Evolutionary conservation across 441 rosid species (phyloP).

Genomic region (Cnidoscolus chayamansa): DNA sequence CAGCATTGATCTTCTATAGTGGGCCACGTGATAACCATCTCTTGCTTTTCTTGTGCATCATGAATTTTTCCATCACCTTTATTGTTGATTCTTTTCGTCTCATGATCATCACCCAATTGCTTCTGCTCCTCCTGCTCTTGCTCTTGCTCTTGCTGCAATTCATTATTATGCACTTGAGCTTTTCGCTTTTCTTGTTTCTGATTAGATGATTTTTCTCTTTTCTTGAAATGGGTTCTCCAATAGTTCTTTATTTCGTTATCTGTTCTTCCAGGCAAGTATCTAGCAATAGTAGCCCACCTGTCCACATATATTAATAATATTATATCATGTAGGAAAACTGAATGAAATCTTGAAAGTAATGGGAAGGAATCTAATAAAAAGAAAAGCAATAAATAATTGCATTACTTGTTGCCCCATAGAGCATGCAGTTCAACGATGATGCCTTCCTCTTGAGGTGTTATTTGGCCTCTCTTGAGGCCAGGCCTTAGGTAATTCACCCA

Average conservation of each 20-base stretch:
- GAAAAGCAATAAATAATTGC: conserved; percentile 6
- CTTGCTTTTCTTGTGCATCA: conserved; percentile 18
- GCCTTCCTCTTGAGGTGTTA: conserved; percentile 75
- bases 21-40: conserved; percentile 25
- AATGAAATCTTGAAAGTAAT: not conserved
- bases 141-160: conserved; percentile 22
- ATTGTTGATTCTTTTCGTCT: conserved; percentile 9
- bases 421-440: conserved; percentile 72
- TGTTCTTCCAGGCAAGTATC: conserved; percentile 52
- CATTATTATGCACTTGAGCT: conserved; percentile 29
- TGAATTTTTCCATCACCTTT: not conserved
- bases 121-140: conserved; percentile 12
- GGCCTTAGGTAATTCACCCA: conserved; percentile 87
- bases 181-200: conserved; percentile 39
- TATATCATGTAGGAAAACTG: no score
- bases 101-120: conserved; percentile 6
- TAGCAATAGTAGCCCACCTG: conserved; percentile 55
- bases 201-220: conserved; percentile 32
- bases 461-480: conserved; percentile 65
- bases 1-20: conserved; percentile 27
- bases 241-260: conserved; percentile 61
- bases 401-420: conserved; percentile 81
- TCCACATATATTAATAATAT: not conserved
- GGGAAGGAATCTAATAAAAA: not conserved
- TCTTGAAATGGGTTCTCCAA: conserved; percentile 25